A percentile compares a stretch with the other conserved stretches of the same genome.
Evolutionary conservation across 2,329 filamentous ascomycete species (phyloP).

Genomic region (Aspergillus latus): DNA sequence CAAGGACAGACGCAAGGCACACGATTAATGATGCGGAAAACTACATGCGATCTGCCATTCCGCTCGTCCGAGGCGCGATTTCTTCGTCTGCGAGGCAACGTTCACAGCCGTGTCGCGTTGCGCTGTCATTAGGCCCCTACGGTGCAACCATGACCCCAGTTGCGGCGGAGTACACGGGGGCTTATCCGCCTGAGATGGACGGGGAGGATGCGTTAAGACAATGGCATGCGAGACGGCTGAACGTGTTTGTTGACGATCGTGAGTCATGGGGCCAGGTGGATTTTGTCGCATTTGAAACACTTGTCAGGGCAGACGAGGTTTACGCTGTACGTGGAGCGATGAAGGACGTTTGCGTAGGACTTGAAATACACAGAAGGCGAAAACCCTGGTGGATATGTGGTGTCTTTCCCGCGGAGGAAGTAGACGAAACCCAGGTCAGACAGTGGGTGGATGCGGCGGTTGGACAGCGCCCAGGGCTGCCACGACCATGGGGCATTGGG

Average conservation of each 20-base stretch:
- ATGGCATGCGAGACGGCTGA: slow-evolving; percentile 61
- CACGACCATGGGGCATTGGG: slow-evolving; percentile 61
- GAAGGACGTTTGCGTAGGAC: slow-evolving; percentile 11
- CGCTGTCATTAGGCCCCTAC: slow-evolving; percentile 65
- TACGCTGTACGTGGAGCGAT: slow-evolving; percentile 54
- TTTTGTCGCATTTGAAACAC: slow-evolving; percentile 65
- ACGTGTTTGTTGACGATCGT: slow-evolving; percentile 46
- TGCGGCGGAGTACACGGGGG: slow-evolving; percentile 64
- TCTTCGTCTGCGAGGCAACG: neutral
- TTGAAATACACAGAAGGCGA: neutral
- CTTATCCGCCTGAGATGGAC: slow-evolving; percentile 55
- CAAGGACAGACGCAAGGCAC: slow-evolving; percentile 53
- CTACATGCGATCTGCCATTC: slow-evolving; percentile 44
- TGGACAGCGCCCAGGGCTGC: slow-evolving; percentile 14
- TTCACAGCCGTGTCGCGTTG: slow-evolving; percentile 29
- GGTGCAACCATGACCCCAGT: slow-evolving; percentile 64
- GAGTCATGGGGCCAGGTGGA: slow-evolving; percentile 40
- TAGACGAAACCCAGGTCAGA: slow-evolving; percentile 49
- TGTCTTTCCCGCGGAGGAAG: slow-evolving; percentile 58
- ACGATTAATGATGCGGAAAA: slow-evolving; percentile 38
- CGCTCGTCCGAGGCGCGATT: slow-evolving; percentile 38
- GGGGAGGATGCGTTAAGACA: slow-evolving; percentile 46
- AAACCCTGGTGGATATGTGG: slow-evolving; percentile 62
- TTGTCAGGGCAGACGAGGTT: slow-evolving; percentile 64
- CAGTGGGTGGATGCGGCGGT: slow-evolving; percentile 44